A percentile compares a stretch with the other conserved stretches of the same genome.
phyloP scores from a whole-genome alignment of 106 monocot species.

The Apostasia shenzhenica region DNA sequence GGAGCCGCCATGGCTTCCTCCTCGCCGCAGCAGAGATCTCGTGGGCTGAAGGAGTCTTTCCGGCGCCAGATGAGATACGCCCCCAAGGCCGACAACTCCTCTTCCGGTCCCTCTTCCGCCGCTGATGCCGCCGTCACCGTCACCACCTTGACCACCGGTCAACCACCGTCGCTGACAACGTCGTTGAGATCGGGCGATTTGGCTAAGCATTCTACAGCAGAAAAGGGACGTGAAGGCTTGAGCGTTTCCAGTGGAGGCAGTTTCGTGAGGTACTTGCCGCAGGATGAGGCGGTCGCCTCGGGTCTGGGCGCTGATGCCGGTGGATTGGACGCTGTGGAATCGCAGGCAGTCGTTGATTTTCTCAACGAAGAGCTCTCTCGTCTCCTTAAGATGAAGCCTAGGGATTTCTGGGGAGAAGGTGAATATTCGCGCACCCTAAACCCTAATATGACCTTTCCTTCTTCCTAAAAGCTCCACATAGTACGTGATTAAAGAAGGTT shows the following conservation, averaged over 20 bases:
- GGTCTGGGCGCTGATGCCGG: constrained; percentile 67
- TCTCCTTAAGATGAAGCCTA: constrained; percentile 48
- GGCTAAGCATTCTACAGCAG: not conserved
- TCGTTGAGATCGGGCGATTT: not conserved
- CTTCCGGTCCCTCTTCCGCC: not conserved
- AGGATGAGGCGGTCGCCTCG: constrained; percentile 92
- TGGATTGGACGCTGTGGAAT: constrained; percentile 74
- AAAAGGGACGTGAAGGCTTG: not conserved
- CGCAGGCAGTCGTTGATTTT: constrained; percentile 72
- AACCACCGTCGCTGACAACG: not conserved
- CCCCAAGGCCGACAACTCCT: not conserved
- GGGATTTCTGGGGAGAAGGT: constrained; percentile 92
- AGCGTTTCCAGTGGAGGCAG: not conserved
- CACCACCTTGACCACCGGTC: not conserved
- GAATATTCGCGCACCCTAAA: not conserved
- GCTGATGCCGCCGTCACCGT: not conserved
- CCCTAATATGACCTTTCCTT: constrained; percentile 10
- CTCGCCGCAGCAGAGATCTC: constrained; percentile 2
- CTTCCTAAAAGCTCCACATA: too few species aligned
- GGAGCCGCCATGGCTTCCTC: constrained; percentile 1
- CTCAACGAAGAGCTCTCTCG: constrained; percentile 63
- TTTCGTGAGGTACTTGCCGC: constrained; percentile 81
- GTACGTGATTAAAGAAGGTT: not conserved
- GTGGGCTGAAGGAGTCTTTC: not conserved
- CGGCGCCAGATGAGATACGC: not conserved